A percentile compares a stretch with the other conserved stretches of the same genome.
phyloP scores from a whole-genome alignment of 768 basidiomycete species.

The Tulasnella sp. region DNA sequence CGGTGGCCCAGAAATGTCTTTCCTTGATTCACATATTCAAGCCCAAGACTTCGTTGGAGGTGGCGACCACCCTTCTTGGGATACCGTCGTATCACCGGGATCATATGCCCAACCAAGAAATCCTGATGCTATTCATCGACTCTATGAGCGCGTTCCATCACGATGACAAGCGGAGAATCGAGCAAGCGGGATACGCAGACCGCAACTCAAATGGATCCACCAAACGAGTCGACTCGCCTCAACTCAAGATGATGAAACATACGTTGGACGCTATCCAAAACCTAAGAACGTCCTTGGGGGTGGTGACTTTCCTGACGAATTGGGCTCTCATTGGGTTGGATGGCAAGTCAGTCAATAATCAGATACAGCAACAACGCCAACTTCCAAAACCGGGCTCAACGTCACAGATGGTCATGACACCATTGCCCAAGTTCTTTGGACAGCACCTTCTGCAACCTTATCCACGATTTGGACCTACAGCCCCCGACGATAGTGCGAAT shows the following conservation, averaged over 20 bases:
- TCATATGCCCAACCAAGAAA: conserved; percentile 38
- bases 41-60: conserved; percentile 51
- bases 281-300: conserved; percentile 37
- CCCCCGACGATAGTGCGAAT: background rate
- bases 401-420: too few relatives aligned
- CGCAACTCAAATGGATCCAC: background rate
- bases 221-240: background rate
- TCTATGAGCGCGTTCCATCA: conserved; percentile 68
- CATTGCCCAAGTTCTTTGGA: conserved; percentile 31
- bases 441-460: conserved; percentile 40
- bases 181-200: conserved; percentile 26
- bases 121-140: conserved; percentile 60
- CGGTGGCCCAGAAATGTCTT: conserved; percentile 32
- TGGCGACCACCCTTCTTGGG: conserved; percentile 51
- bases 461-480: conserved; percentile 26
- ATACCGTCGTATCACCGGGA: conserved; percentile 42
- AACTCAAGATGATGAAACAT: conserved; percentile 35
- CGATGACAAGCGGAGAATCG: conserved; percentile 53
- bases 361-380: background rate
- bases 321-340: conserved; percentile 33
- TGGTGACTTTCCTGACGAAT: conserved; percentile 45
- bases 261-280: conserved; percentile 37
- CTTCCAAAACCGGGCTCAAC: background rate
- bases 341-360: conserved; percentile 17
- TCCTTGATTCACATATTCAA: conserved; percentile 51